Evolutionary conservation across 352 stramenopile species (phyloP).

Genomic region (Plasmopara halstedii): DNA sequence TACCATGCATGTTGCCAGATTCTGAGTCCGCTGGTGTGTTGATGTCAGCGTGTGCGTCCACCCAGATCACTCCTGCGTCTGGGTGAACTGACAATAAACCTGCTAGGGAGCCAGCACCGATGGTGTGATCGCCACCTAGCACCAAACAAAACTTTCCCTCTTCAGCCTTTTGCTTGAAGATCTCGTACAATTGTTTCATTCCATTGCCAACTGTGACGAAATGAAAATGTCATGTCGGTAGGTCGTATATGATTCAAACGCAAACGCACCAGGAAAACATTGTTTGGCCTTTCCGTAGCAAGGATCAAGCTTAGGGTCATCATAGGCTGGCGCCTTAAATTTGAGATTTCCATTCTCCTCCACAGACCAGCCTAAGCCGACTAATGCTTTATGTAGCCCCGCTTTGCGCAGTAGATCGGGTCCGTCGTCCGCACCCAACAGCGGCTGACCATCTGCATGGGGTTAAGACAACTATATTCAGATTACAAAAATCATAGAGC

Average conservation of each 20-base stretch:
- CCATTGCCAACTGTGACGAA: conserved; percentile 80
- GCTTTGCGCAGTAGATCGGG: conserved; percentile 70
- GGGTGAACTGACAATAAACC: conserved; percentile 87
- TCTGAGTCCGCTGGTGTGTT: conserved; percentile 91
- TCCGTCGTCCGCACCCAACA: conserved; percentile 70
- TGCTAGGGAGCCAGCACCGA: conserved; percentile 89
- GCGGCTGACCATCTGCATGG: conserved; percentile 60
- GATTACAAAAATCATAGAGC: neutral
- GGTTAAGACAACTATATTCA: neutral
- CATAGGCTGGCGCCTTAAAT: conserved; percentile 40
- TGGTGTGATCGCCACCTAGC: conserved; percentile 95
- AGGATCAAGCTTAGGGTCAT: conserved; percentile 59
- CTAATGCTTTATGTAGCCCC: conserved; percentile 69
- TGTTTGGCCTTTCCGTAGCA: conserved; percentile 69
- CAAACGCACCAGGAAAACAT: conserved; percentile 47
- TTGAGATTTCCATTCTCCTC: conserved; percentile 80
- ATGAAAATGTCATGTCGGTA: conserved; percentile 1
- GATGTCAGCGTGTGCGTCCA: conserved; percentile 97
- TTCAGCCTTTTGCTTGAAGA: conserved; percentile 84
- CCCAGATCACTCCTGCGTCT: conserved; percentile 94
- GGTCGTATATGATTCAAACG: neutral
- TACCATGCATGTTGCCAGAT: conserved; percentile 97
- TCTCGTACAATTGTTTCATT: conserved; percentile 61
- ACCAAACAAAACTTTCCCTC: conserved; percentile 92
- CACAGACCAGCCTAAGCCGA: conserved; percentile 77